Percentiles rank a stretch among this genome's conserved stretches.
Evolutionary conservation across 1,284 basidiomycete species (phyloP).

Genomic region (Rhodotorula sp.): DNA sequence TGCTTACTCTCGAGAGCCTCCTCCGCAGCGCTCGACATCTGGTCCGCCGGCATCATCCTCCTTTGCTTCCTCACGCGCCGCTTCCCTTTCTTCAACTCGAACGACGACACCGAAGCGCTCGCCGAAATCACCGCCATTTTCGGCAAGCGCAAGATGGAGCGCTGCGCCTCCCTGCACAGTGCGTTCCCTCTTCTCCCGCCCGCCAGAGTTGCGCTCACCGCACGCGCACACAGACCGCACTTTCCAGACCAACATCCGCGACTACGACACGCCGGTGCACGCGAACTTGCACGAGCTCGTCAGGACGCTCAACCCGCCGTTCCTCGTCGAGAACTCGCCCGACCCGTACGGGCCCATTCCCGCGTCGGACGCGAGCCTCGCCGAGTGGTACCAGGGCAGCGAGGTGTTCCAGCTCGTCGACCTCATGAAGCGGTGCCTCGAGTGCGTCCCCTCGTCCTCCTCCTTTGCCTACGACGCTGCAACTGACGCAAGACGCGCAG

Average conservation of each 20-base stretch:
- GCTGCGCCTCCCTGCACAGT: constrained; percentile 87
- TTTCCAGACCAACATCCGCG: constrained; percentile 80
- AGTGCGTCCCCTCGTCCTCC: constrained; percentile 2
- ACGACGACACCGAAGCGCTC: constrained; percentile 90
- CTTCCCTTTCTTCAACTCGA: constrained; percentile 93
- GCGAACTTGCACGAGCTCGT: constrained; percentile 72
- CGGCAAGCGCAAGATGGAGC: constrained; percentile 80
- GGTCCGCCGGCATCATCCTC: constrained; percentile 91
- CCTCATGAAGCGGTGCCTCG: constrained; percentile 69
- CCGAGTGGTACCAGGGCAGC: constrained; percentile 58
- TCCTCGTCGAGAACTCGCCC: constrained; percentile 55
- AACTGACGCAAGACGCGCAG: not conserved
- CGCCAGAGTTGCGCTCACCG: not conserved
- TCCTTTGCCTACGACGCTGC: not conserved
- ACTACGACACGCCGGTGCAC: constrained; percentile 63
- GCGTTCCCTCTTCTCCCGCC: constrained; percentile 48
- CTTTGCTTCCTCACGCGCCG: constrained; percentile 89
- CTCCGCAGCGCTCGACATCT: constrained; percentile 85
- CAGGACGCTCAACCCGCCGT: constrained; percentile 70
- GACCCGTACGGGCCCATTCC: constrained; percentile 38
- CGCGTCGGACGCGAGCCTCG: constrained; percentile 23
- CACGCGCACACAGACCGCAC: constrained; percentile 65
- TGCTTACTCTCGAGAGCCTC: not conserved
- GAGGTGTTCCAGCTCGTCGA: constrained; percentile 67
- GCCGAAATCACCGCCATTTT: constrained; percentile 92